Evolutionary conservation across 129 eudicot species (phyloP).

Genomic region (carrot (Daucus carota)): DH1_v3.0 NC_030389.2:38984501-38985000

Average conservation of each 20-base stretch:
- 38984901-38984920: neutral
- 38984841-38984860: neutral
- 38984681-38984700: neutral
- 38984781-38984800: neutral
- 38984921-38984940: neutral
- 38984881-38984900: neutral
- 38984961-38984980: neutral
- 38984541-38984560: conserved; percentile 61
- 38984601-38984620: conserved; percentile 56
- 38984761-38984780: neutral
- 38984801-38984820: no score
- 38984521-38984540: conserved; percentile 81
- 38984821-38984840: neutral
- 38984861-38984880: neutral
- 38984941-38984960: neutral
- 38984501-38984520: conserved; percentile 17
- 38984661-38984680: conserved; percentile 46
- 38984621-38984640: conserved; percentile 76
- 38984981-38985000: neutral
- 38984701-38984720: neutral
- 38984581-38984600: conserved; percentile 71
- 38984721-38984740: neutral
- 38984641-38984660: conserved; percentile 83
- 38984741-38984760: neutral
- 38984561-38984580: conserved; percentile 62